Conservation (phyloP, 2,329 filamentous ascomycete species). For the Lasiodiplodia gonubiensis region DNA sequence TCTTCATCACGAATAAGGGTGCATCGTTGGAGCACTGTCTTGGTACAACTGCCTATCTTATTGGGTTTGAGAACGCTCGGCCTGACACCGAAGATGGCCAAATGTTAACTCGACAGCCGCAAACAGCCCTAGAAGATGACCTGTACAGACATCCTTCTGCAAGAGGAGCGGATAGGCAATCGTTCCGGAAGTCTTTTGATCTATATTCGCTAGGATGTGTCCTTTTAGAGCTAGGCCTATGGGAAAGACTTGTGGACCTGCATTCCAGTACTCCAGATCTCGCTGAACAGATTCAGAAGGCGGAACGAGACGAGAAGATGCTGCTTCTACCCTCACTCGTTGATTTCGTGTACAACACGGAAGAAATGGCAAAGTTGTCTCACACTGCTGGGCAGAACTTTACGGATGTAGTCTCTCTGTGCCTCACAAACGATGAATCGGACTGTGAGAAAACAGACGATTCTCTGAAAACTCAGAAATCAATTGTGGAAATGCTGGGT, state of each 20-base stretch:
- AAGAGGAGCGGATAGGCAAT: slow-evolving; percentile 6
- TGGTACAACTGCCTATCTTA: background rate
- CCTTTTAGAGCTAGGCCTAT: slow-evolving; percentile 18
- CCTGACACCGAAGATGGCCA: slow-evolving; percentile 12
- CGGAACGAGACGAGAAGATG: background rate
- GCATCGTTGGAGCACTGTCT: background rate
- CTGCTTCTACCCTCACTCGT: background rate
- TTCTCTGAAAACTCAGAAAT: too few species aligned
- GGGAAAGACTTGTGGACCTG: background rate
- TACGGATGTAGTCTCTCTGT: too few species aligned
- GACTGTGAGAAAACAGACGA: too few species aligned
- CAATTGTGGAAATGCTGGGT: too few species aligned
- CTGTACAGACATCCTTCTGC: slow-evolving; percentile 25
- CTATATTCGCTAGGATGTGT: slow-evolving; percentile 27
- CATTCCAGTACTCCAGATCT: background rate
- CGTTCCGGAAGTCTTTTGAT: slow-evolving; percentile 24
- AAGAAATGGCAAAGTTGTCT: too few species aligned
- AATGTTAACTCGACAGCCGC: slow-evolving; percentile 12
- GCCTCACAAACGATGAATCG: too few species aligned
- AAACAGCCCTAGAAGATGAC: background rate
- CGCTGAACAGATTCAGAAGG: background rate
- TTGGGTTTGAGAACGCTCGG: slow-evolving; percentile 27
- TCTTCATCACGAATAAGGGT: background rate
- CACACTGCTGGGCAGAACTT: too few species aligned
- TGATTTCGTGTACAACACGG: background rate